Base-by-base conservation (phyloP, 768 basidiomycete genomes). In the Lactifluus piperatus region DNA sequence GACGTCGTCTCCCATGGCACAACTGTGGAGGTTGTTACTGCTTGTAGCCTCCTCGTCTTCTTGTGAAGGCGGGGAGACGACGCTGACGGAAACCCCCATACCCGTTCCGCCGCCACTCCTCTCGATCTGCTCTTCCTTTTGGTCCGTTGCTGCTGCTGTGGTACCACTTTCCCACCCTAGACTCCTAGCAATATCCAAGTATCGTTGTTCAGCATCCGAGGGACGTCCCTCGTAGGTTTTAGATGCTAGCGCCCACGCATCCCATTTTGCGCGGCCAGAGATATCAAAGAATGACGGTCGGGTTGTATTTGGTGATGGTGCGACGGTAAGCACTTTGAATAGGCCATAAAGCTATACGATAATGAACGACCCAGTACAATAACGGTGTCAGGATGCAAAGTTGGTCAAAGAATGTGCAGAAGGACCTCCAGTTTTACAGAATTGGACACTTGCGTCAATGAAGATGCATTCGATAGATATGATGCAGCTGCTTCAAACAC, bases 231-330 rank as follows among this genome's bases (percentile, higher is more conserved):
- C 69, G 62, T 83, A 86, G 16, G 69, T 73, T 64, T 79, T 77
- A 7, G 78, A 80, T 11, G 76, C 70, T 13, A 72, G 66, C 49
- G 67, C 76, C 91, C 91, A 93, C 2, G 89, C 87, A 68, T 92
- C 88, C 90, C 90, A 93, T 69, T 93, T 93, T 2, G 89, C 88
- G 20, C 88, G 76, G 16, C 85, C 88, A 2, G 85, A 77, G 71
- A 88, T 77, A 65, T 92, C 89, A 68, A 92, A 88, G 43, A 93
- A 73, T 22, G 82, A 84, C 3, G 91, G 91, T 3, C 86, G 80
- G 14, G 81, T 68, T 30, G 74, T 76, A 39, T 72, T 75, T 13
- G 90, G 91, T 4, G 71, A 69, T 4, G 68, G 64, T 1, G 84
- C 77, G 22, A 82, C 77, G 10, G 85, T 90, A 20, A 90, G 70